Evolutionary conservation across 257 asterid genomes (phyloP).

Genomic region (Datura wrightii): DNA sequence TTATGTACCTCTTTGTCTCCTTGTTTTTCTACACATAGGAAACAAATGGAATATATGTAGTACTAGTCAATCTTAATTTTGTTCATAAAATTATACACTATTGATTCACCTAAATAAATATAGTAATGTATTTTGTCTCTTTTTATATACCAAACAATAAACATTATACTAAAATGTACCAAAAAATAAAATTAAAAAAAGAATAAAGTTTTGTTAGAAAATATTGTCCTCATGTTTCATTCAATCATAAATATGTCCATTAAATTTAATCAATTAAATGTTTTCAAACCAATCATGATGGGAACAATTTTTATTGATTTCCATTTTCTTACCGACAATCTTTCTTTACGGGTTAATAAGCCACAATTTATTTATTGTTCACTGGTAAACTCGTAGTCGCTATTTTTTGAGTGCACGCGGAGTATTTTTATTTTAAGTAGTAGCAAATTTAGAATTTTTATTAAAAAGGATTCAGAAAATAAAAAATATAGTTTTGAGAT

Average conservation of each 20-base stretch:
- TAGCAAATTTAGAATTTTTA: too few relatives aligned
- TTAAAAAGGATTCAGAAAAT: too few relatives aligned
- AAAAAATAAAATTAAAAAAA: neutral
- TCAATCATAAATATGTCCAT: neutral
- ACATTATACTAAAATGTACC: neutral
- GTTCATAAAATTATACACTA: neutral
- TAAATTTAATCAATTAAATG: neutral
- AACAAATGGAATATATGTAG: slow-evolving; percentile 8
- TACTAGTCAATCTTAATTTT: neutral
- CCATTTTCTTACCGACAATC: neutral
- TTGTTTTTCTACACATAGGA: neutral
- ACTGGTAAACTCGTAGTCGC: too few relatives aligned
- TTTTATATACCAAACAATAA: slow-evolving; percentile 2
- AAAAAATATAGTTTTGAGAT: too few relatives aligned
- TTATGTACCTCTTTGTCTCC: neutral
- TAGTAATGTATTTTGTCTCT: neutral
- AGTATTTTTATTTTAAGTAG: too few relatives aligned
- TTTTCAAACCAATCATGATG: slow-evolving; percentile 6
- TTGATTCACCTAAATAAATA: neutral
- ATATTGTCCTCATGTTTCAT: neutral
- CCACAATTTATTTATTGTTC: too few relatives aligned
- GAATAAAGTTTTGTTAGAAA: neutral
- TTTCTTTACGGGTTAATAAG: neutral
- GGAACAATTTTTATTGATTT: neutral
- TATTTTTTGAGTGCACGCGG: too few relatives aligned